phyloP scores from a whole-genome alignment of 768 basidiomycete species.

The Lactifluus echinatus region DNA sequence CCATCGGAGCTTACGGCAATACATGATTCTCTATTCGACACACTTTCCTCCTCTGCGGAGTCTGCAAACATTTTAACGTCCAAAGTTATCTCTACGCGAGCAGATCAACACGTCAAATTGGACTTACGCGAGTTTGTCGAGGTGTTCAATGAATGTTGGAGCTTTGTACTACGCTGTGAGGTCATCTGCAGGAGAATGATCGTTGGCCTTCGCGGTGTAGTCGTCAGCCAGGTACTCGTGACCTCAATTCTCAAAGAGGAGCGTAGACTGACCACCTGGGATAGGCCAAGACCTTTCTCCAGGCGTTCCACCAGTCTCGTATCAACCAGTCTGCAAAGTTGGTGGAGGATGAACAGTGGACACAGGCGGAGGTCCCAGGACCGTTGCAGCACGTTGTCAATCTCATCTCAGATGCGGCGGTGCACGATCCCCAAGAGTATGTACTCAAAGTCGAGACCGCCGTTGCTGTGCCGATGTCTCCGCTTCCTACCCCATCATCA shows the following conservation, averaged over 20 bases:
- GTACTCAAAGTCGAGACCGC: constrained; percentile 28
- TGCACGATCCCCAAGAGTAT: constrained; percentile 71
- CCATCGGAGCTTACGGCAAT: constrained; percentile 37
- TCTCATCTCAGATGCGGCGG: constrained; percentile 70
- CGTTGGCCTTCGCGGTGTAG: constrained; percentile 78
- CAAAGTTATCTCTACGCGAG: constrained; percentile 64
- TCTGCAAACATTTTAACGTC: constrained; percentile 77
- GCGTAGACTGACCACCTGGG: background rate
- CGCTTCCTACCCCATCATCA: constrained; percentile 21
- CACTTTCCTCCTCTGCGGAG: constrained; percentile 73
- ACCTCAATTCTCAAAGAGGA: background rate
- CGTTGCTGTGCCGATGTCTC: constrained; percentile 23
- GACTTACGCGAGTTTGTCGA: constrained; percentile 65
- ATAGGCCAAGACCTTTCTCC: constrained; percentile 82
- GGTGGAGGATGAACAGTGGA: constrained; percentile 96
- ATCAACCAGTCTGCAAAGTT: constrained; percentile 76
- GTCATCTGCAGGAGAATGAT: constrained; percentile 85
- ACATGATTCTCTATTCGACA: constrained; percentile 64
- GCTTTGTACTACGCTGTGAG: constrained; percentile 84
- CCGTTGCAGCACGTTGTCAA: constrained; percentile 63
- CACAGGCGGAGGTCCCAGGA: constrained; percentile 61
- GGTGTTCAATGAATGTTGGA: constrained; percentile 82
- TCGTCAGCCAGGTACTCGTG: constrained; percentile 62
- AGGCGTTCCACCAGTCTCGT: constrained; percentile 74
- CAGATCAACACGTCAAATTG: constrained; percentile 72